These are phyloP conservation scores for Lachancea dasiensis DNA, from an alignment of 805 yeast genomes.

Conservation along the genomic window DNA sequence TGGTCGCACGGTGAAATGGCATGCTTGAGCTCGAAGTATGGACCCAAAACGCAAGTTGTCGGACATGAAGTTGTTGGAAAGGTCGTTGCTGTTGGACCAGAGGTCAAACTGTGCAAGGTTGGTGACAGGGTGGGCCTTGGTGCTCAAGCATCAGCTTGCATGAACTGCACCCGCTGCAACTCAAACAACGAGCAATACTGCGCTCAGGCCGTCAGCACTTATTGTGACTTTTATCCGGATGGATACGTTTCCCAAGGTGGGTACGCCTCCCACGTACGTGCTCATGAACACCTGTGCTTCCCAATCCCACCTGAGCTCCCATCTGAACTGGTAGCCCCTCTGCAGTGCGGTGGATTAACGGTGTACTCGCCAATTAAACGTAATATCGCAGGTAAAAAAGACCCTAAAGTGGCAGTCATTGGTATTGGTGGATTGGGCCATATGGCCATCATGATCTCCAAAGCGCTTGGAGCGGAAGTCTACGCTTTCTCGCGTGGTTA, in stretches of 20 bases:
- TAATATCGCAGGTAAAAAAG: constrained; percentile 27
- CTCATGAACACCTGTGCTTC: constrained; percentile 56
- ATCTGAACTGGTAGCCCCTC: constrained; percentile 57
- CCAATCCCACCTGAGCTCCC: constrained; percentile 53
- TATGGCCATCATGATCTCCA: constrained; percentile 42
- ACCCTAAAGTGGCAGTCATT: constrained; percentile 38
- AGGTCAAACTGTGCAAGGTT: constrained; percentile 29
- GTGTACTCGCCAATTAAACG: constrained; percentile 61
- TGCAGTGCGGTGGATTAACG: constrained; percentile 75
- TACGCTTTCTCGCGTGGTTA: constrained; percentile 42
- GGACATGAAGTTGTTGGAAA: constrained; percentile 61
- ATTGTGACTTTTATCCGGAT: constrained; percentile 40
- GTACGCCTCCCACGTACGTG: constrained; percentile 59
- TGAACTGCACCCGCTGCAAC: constrained; percentile 54
- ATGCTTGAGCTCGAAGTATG: constrained; percentile 8
- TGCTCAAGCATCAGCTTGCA: constrained; percentile 59
- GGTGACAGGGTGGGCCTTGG: constrained; percentile 83
- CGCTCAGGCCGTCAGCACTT: constrained; percentile 43
- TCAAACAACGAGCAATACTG: constrained; percentile 55
- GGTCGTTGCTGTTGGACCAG: constrained; percentile 46
- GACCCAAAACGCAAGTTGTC: constrained; percentile 36
- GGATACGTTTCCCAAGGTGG: constrained; percentile 59
- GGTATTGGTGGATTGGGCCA: constrained; percentile 47
- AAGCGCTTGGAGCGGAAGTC: constrained; percentile 47
- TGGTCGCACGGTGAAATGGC: constrained; percentile 37